Conservation (phyloP, 2,329 filamentous ascomycete genomes). For the Neoarthrinium moseri region DNA sequence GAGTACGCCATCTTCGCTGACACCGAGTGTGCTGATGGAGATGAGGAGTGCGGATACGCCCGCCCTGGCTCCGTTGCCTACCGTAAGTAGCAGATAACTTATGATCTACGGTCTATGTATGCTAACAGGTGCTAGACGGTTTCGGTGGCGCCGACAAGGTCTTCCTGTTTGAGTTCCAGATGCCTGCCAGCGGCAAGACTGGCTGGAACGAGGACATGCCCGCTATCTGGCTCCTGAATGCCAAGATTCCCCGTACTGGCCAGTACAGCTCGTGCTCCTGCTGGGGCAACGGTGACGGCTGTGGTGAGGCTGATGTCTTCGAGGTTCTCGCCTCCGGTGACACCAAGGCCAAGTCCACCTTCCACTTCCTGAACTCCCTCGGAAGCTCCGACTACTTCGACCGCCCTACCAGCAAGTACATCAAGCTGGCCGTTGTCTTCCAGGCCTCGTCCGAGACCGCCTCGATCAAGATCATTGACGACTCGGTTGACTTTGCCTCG, state of each 20-base stretch:
- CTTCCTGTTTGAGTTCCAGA: conserved; percentile 72
- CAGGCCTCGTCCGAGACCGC: conserved; percentile 48
- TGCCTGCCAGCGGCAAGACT: conserved; percentile 60
- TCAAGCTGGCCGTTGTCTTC: conserved; percentile 67
- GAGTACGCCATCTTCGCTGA: conserved; percentile 48
- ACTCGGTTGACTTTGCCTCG: conserved; percentile 37
- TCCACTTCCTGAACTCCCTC: conserved; percentile 63
- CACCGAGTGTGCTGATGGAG: conserved; percentile 35
- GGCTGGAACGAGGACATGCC: conserved; percentile 65
- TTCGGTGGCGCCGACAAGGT: conserved; percentile 69
- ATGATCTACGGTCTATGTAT: conserved; percentile 14
- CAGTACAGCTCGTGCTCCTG: conserved; percentile 74
- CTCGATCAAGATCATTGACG: conserved; percentile 53
- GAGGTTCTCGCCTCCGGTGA: conserved; percentile 68
- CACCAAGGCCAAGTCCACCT: conserved; percentile 66
- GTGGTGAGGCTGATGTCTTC: conserved; percentile 75
- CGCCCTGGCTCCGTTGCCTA: conserved; percentile 43
- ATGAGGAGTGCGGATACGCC: conserved; percentile 39
- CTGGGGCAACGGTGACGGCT: conserved; percentile 59
- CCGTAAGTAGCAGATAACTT: conserved; percentile 27
- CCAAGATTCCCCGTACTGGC: conserved; percentile 65
- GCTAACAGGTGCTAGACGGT: conserved; percentile 50
- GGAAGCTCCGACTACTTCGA: conserved; percentile 72
- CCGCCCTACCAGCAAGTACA: conserved; percentile 56
- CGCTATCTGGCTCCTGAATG: conserved; percentile 75